phyloP scores from a whole-genome alignment of 306 rosid genomes.

The Fragaria iinumae region DNA sequence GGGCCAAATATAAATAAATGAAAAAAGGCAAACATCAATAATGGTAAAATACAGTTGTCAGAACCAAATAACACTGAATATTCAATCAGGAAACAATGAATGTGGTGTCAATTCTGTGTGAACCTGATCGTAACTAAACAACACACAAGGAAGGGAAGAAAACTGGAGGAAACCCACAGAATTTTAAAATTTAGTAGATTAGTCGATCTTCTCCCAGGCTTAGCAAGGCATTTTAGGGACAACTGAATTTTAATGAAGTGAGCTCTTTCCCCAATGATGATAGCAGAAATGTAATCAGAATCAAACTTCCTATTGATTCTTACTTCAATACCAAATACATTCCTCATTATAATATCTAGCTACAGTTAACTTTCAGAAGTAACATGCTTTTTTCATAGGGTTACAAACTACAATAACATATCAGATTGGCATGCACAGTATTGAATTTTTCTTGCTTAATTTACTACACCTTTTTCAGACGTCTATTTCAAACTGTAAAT shows the following conservation, averaged over 20 bases:
- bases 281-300: neutral
- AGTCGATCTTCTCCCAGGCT: neutral
- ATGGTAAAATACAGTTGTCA: neutral
- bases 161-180: neutral
- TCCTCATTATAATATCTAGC: neutral
- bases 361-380: neutral
- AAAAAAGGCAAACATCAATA: neutral
- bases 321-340: neutral
- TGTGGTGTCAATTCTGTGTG: neutral
- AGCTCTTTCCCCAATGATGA: neutral
- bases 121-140: neutral
- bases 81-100: neutral
- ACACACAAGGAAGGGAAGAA: neutral
- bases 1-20: neutral
- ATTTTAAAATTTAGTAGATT: neutral
- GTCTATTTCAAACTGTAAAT: neutral
- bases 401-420: no score
- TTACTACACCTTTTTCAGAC: neutral
- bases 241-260: neutral
- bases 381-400: neutral
- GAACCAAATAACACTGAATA: neutral
- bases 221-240: neutral
- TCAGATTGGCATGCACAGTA: neutral
- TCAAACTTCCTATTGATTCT: neutral
- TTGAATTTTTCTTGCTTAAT: neutral